Evolutionary conservation across 2,329 filamentous ascomycete species (phyloP), one percentile per base, ranked within the genome.

Genomic region (Immersiporthe knoxdaviesiana): DNA sequence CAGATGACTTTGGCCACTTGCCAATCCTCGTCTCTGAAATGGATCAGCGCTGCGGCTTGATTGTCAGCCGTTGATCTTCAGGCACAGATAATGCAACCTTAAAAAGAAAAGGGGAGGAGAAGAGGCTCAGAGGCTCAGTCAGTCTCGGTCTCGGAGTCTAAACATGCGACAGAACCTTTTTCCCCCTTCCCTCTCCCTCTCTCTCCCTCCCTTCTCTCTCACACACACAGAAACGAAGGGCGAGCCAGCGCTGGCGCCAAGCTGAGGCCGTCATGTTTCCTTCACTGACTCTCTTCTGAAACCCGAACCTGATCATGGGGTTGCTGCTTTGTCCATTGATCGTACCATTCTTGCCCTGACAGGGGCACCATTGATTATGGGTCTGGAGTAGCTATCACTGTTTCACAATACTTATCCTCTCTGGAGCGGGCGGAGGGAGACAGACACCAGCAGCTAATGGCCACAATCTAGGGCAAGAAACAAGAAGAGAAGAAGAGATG

Each of bases 81-180:
- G 56, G 56, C 56, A 59, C 56, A n/a, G 18, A 59, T 2, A 37
- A 37, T 59, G 56, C 30, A 59, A 59, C 56, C 18, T 59, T 59
- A n/a, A 21, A 27, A 24, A 24, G 14, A 12, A 7, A n/a, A 12
- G 24, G 3, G 12, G 10, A 52, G 18, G 47, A 12, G 24, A n/a
- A 24, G 2, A 52, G 21, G n/a, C 3, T 52, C 47, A 12, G 41
- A 44, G 41, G 16, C 18, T 21, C 50, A 52, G 50, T 30, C 50
- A 14, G 50, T 54, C 27, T 56, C 52, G 52, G 52, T 56, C 52
- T 56, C 52, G 52, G 52, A 30, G 27, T 59, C 32, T 59, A 30
- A 59, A 59, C 21, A n/a, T 59, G 56, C 11, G 30, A 56, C 52
- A 59, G 8, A 11, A 21, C 4, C 61, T 63, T 32, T 6, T n/a